Conservation (phyloP, 176 grass and related monocot species). For the Thalia dealbata region DNA sequence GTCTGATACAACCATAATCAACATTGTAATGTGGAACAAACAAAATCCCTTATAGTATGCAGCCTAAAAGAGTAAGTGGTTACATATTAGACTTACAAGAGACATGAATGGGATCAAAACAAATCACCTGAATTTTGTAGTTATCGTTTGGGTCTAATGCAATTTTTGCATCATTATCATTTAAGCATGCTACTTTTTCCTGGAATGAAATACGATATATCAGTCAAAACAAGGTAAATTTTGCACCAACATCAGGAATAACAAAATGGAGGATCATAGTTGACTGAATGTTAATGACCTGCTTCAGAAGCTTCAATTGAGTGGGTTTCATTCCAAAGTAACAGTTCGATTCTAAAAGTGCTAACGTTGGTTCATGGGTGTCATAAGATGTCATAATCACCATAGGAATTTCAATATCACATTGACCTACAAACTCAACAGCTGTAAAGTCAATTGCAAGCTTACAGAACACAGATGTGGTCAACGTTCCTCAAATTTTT, state of each 20-base stretch:
- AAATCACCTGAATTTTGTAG: slow-evolving; percentile 88
- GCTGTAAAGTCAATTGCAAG: neutral
- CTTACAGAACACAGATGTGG: neutral
- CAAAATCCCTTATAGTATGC: neutral
- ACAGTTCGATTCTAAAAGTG: slow-evolving; percentile 78
- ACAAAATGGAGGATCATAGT: neutral
- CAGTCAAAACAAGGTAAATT: neutral
- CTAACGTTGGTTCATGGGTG: slow-evolving; percentile 57
- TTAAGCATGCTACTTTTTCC: slow-evolving; percentile 95
- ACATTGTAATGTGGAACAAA: neutral
- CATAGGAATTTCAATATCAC: slow-evolving; percentile 55
- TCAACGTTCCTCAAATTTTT: neutral
- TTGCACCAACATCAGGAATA: neutral
- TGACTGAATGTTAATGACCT: slow-evolving; percentile 26
- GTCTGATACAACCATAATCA: slow-evolving; percentile 45
- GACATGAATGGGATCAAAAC: neutral
- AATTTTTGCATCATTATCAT: slow-evolving; percentile 80
- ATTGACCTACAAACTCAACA: slow-evolving; percentile 27
- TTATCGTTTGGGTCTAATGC: slow-evolving; percentile 85
- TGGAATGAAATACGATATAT: slow-evolving; percentile 24
- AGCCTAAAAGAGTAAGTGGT: neutral
- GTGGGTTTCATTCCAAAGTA: slow-evolving; percentile 89
- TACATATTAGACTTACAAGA: neutral
- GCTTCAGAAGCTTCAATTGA: slow-evolving; percentile 90
- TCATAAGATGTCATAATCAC: slow-evolving; percentile 97